A percentile compares a stretch with the other conserved stretches of the same genome.
Evolutionary conservation across 208 protist genomes (phyloP).

Genomic region (Angomonas ambiguus): DNA sequence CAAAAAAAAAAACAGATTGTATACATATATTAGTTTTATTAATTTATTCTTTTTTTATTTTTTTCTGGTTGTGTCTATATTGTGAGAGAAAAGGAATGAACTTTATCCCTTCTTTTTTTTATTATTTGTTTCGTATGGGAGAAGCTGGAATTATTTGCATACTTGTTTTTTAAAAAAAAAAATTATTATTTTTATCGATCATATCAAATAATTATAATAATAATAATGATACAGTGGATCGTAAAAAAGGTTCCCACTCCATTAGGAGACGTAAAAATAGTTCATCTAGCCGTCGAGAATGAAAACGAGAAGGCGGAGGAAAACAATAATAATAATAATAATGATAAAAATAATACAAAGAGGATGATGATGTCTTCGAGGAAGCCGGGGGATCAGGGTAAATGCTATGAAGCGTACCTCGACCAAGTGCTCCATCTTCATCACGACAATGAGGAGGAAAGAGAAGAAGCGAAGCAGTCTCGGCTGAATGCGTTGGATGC

Average conservation of each 20-base stretch:
- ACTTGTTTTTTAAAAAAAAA: background rate
- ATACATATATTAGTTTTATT: background rate
- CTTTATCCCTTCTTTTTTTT: slow-evolving; percentile 1
- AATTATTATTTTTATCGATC: background rate
- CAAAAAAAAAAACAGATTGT: background rate
- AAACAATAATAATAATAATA: slow-evolving; percentile 2
- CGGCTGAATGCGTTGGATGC: slow-evolving; percentile 50
- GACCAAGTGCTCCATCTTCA: too few relatives aligned
- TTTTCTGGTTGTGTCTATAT: background rate
- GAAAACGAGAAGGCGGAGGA: background rate
- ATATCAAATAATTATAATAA: slow-evolving; percentile 2
- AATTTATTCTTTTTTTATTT: background rate
- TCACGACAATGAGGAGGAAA: too few relatives aligned
- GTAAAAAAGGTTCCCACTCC: background rate
- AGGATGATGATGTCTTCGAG: background rate
- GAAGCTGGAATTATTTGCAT: background rate
- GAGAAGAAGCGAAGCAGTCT: slow-evolving; percentile 7
- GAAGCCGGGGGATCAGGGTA: too few relatives aligned
- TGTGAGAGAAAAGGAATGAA: background rate
- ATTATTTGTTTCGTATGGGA: slow-evolving; percentile 11
- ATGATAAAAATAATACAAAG: slow-evolving; percentile 4
- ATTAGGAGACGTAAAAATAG: background rate
- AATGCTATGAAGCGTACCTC: too few relatives aligned
- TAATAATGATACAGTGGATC: slow-evolving; percentile 1
- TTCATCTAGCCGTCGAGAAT: background rate